A percentile compares a stretch with the other conserved stretches of the same genome.
phyloP scores from a whole-genome alignment of 2,329 filamentous ascomycete genomes.

The Sphaerulina populicola region DNA sequence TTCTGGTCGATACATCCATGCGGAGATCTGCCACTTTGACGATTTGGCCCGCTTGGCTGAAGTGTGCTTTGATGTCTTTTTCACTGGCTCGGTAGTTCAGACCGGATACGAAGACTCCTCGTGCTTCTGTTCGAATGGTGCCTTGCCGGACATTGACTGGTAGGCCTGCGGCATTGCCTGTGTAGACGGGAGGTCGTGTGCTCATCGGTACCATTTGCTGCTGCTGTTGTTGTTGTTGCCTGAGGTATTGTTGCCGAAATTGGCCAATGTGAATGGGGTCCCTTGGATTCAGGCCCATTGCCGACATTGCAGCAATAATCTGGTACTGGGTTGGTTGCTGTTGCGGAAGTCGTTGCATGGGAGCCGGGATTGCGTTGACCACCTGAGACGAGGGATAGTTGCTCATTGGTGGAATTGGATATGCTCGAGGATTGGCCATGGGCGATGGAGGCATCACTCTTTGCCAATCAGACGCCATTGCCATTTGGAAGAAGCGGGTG shows the following conservation, averaged over 20 bases:
- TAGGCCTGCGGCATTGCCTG: constrained; percentile 18
- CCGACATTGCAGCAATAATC: constrained; percentile 10
- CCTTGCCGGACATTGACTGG: constrained; percentile 25
- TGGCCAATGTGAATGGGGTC: constrained; percentile 7
- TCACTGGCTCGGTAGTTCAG: constrained; percentile 26
- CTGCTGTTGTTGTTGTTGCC: not conserved
- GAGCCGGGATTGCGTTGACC: not conserved
- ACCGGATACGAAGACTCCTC: constrained; percentile 27
- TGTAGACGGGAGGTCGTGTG: constrained; percentile 15
- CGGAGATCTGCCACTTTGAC: constrained; percentile 21
- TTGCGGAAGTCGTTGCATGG: not conserved
- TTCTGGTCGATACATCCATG: constrained; percentile 22
- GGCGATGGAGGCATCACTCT: constrained; percentile 12
- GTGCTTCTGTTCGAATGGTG: constrained; percentile 21
- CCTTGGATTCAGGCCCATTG: constrained; percentile 5
- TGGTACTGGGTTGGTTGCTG: constrained; percentile 2
- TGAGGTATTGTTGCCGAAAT: not conserved
- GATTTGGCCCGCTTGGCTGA: constrained; percentile 25
- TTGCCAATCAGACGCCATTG: constrained; percentile 19
- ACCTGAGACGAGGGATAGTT: constrained; percentile 3
- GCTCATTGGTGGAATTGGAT: not conserved
- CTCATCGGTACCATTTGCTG: not conserved
- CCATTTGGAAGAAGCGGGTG: constrained; percentile 14
- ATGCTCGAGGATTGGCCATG: constrained; percentile 1
- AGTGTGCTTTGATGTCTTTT: constrained; percentile 23